Percentiles rank a stretch among this genome's conserved stretches.
phyloP scores from a whole-genome alignment of 257 asterid species.

The Solanum arcanum region DNA sequence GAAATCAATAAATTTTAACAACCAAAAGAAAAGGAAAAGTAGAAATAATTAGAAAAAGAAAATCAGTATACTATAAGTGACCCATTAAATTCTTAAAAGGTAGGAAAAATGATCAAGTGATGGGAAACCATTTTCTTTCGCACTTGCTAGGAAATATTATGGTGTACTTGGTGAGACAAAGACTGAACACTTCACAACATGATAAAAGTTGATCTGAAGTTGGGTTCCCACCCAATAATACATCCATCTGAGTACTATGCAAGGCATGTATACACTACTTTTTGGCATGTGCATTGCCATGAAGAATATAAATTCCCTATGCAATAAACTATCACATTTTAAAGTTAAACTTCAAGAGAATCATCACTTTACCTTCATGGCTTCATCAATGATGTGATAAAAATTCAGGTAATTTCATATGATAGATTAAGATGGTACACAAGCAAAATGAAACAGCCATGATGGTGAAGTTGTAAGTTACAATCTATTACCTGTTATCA shows the following conservation, averaged over 20 bases:
- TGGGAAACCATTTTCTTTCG: background rate
- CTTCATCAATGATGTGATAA: background rate
- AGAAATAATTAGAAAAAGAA: background rate
- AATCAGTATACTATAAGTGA: background rate
- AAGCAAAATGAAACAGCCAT: background rate
- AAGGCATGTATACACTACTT: background rate
- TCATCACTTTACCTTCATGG: background rate
- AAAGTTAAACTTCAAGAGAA: background rate
- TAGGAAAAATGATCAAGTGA: background rate
- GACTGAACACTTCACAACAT: background rate
- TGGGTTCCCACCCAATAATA: background rate
- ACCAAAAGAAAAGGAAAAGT: background rate
- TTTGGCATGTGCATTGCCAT: background rate
- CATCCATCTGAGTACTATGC: background rate
- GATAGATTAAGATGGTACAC: background rate
- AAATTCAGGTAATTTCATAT: background rate
- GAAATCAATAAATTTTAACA: background rate
- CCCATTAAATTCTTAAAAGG: background rate
- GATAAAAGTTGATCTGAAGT: background rate
- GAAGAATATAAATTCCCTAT: background rate
- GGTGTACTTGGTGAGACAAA: background rate
- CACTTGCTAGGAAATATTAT: background rate
- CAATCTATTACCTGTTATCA: conserved; percentile 58
- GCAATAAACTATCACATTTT: background rate
- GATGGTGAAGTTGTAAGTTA: conserved; percentile 1